These are phyloP conservation scores for Wickerhamomyces sp. DNA, from an alignment of 1,139 yeast genomes.

Conservation along the genomic window DNA sequence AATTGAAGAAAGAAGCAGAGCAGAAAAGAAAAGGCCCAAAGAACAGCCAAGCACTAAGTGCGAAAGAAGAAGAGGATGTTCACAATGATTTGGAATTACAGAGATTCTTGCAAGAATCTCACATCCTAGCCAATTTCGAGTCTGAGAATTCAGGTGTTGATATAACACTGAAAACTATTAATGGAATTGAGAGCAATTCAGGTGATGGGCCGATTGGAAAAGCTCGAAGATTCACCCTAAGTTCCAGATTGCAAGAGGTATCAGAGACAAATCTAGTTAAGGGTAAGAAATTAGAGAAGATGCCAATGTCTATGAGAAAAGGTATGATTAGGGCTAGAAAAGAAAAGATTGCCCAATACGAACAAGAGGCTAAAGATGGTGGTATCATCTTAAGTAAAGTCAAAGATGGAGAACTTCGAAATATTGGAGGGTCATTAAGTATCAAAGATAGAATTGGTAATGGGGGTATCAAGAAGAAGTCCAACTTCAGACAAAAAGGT, in stretches of 20 bases:
- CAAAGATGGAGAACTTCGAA: constrained; percentile 59
- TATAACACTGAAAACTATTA: constrained; percentile 57
- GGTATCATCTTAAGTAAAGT: constrained; percentile 75
- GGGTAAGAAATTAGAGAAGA: constrained; percentile 52
- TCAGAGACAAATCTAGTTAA: constrained; percentile 46
- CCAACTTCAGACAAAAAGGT: constrained; percentile 57
- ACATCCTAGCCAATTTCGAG: constrained; percentile 58
- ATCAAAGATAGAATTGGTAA: constrained; percentile 58
- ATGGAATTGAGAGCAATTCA: constrained; percentile 2
- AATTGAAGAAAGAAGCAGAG: neutral
- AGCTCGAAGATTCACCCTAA: constrained; percentile 69
- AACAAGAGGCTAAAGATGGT: constrained; percentile 78
- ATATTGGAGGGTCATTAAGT: constrained; percentile 43
- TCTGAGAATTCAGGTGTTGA: constrained; percentile 68
- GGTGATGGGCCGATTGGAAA: constrained; percentile 65
- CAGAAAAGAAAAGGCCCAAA: constrained; percentile 5
- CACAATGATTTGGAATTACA: constrained; percentile 82
- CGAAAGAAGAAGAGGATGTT: constrained; percentile 43
- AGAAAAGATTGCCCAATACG: constrained; percentile 50
- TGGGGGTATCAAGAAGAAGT: constrained; percentile 39
- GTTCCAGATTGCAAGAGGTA: constrained; percentile 55
- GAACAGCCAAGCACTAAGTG: constrained; percentile 15
- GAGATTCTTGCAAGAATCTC: constrained; percentile 78
- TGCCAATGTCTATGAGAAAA: constrained; percentile 85
- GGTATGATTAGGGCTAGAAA: constrained; percentile 67